Conservation (phyloP, 257 asterid species). For the Rubia yunnanensis region DNA sequence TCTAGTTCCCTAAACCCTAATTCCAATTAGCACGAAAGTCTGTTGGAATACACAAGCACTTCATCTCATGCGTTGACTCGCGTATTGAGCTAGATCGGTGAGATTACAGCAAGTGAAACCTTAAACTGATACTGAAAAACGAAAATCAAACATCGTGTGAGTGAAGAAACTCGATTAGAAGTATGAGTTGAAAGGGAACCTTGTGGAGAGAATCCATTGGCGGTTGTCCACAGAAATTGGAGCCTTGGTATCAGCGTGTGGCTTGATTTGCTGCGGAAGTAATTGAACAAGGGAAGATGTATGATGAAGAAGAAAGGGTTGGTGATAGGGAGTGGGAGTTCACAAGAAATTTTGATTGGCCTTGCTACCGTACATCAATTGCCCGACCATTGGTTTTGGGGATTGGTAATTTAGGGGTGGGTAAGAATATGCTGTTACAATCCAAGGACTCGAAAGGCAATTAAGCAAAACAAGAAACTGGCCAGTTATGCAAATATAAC, state of each 20-base stretch:
- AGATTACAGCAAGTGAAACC: neutral
- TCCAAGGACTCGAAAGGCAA: no score
- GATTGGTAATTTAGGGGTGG: no score
- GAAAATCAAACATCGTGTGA: neutral
- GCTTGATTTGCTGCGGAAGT: neutral
- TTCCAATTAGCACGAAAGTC: neutral
- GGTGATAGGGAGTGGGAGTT: neutral
- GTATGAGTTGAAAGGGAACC: constrained; percentile 2
- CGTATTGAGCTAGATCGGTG: neutral
- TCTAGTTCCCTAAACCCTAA: neutral
- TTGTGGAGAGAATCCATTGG: constrained; percentile 1
- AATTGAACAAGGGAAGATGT: neutral
- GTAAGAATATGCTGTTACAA: no score
- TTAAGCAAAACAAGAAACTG: no score
- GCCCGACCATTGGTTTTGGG: no score
- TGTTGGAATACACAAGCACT: neutral
- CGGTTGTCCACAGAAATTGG: neutral
- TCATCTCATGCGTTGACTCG: neutral
- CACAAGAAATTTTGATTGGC: neutral
- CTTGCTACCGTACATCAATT: no score
- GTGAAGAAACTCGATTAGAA: neutral
- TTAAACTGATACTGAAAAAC: neutral
- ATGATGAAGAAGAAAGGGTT: neutral
- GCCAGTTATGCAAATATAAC: no score
- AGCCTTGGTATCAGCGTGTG: neutral